These are phyloP conservation scores for Obelidium mucronatum DNA, from an alignment of 192 early-diverging fungal genomes.

Conservation along the genomic window DNA sequence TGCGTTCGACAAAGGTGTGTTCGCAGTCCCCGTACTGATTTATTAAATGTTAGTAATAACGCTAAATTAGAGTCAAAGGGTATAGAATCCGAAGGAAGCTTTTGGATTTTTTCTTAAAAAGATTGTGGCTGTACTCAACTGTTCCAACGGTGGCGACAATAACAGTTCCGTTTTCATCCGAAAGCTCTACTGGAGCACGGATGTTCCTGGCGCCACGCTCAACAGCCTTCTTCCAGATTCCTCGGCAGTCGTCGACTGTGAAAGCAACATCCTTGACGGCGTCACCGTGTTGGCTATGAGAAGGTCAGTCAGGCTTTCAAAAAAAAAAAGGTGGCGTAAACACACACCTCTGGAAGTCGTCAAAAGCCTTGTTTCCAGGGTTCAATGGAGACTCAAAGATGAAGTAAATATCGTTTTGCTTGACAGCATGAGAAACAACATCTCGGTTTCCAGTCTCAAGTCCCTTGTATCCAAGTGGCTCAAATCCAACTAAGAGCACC, in stretches of 20 bases:
- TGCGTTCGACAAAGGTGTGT: constrained; percentile 92
- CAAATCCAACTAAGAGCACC: constrained; percentile 87
- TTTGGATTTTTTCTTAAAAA: no score
- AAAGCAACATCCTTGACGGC: constrained; percentile 97
- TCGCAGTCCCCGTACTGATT: constrained; percentile 91
- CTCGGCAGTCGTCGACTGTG: constrained; percentile 81
- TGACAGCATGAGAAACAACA: constrained; percentile 85
- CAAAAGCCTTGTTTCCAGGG: constrained; percentile 73
- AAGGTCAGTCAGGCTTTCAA: not conserved
- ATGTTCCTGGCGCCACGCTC: constrained; percentile 85
- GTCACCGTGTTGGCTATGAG: constrained; percentile 81
- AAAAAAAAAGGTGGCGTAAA: not conserved
- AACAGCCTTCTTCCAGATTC: constrained; percentile 83
- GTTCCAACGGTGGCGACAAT: constrained; percentile 92
- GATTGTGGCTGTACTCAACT: constrained; percentile 35
- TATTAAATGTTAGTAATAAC: not conserved
- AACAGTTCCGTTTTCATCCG: constrained; percentile 86
- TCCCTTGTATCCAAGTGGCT: constrained; percentile 91
- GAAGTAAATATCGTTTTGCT: constrained; percentile 81
- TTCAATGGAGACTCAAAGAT: constrained; percentile 93
- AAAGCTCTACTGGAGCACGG: constrained; percentile 73
- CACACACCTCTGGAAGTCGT: constrained; percentile 42
- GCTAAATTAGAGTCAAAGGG: not conserved
- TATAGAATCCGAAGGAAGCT: no score
- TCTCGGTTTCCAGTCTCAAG: constrained; percentile 94